A percentile compares a stretch with the other conserved stretches of the same genome.
Conservation (phyloP, 1,284 basidiomycete genomes). For the Mycena sp. region DNA sequence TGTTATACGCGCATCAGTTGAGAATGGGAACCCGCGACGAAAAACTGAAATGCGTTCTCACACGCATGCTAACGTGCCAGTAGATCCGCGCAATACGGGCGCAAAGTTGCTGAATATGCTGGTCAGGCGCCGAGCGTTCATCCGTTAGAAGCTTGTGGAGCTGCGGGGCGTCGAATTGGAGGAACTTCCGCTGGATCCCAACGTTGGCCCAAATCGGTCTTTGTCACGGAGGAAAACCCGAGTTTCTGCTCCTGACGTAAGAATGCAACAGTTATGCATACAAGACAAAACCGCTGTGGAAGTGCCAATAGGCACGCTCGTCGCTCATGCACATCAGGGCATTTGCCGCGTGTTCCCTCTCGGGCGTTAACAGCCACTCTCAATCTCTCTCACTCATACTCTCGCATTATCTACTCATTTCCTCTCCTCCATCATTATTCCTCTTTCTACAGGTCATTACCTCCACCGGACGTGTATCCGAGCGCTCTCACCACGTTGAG, state of each 20-base stretch:
- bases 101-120: constrained; percentile 1
- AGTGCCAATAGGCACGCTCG: too few species aligned
- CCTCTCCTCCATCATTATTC: too few species aligned
- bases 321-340: too few species aligned
- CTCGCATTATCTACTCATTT: too few species aligned
- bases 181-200: constrained; percentile 7
- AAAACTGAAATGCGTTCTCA: neutral
- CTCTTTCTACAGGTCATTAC: too few species aligned
- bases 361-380: too few species aligned
- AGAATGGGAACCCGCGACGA: neutral
- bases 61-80: constrained; percentile 8
- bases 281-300: too few species aligned
- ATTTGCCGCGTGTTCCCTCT: too few species aligned
- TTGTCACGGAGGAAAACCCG: constrained; percentile 4
- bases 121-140: neutral
- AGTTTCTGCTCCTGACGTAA: neutral
- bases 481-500: too few species aligned
- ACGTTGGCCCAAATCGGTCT: constrained; percentile 1
- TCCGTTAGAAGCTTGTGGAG: neutral
- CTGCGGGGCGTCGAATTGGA: neutral
- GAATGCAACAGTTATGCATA: too few species aligned
- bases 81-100: constrained; percentile 3
- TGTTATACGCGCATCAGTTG: neutral
- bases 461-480: too few species aligned
- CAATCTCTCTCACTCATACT: too few species aligned